phyloP scores from a whole-genome alignment of 805 yeast genomes.

The Myxozyma monticola region DNA sequence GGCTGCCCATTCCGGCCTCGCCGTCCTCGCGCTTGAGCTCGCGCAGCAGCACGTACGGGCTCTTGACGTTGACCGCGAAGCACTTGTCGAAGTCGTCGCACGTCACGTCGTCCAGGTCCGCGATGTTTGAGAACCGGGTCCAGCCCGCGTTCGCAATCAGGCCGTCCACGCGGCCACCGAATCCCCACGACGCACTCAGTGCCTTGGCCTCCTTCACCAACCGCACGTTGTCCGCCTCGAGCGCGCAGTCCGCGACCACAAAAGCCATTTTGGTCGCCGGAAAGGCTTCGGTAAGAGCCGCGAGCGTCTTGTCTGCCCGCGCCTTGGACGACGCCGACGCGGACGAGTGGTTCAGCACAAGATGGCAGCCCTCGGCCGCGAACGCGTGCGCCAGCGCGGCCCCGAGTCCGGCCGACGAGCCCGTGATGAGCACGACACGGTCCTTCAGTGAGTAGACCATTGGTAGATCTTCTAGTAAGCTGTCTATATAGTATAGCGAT shows the following conservation, averaged over 20 bases:
- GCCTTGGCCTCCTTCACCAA: constrained; percentile 37
- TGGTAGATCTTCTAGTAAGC: too few relatives aligned
- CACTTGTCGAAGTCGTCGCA: constrained; percentile 36
- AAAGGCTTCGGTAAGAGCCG: constrained; percentile 12
- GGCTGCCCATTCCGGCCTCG: constrained; percentile 12
- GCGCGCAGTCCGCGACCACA: constrained; percentile 38
- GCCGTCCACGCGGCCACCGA: constrained; percentile 41
- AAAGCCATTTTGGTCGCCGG: constrained; percentile 30
- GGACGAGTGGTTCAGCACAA: constrained; percentile 39
- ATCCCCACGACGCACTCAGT: constrained; percentile 18
- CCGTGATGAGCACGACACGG: constrained; percentile 39
- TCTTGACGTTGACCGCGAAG: constrained; percentile 29
- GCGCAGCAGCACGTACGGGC: constrained; percentile 22
- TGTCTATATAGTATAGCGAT: too few relatives aligned
- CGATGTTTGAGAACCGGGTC: constrained; percentile 41
- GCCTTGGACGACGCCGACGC: constrained; percentile 34
- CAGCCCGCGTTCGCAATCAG: constrained; percentile 45
- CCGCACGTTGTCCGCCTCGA: constrained; percentile 29
- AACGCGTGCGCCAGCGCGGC: constrained; percentile 40
- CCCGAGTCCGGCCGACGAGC: constrained; percentile 42
- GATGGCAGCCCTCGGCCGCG: constrained; percentile 42
- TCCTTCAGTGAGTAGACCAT: constrained; percentile 33
- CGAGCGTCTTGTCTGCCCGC: constrained; percentile 38
- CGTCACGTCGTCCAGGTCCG: constrained; percentile 39
- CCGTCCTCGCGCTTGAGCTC: constrained; percentile 15